These are phyloP conservation scores for Pseudocercospora ulei DNA, from an alignment of 2,329 filamentous ascomycete genomes.

Conservation along the genomic window DNA sequence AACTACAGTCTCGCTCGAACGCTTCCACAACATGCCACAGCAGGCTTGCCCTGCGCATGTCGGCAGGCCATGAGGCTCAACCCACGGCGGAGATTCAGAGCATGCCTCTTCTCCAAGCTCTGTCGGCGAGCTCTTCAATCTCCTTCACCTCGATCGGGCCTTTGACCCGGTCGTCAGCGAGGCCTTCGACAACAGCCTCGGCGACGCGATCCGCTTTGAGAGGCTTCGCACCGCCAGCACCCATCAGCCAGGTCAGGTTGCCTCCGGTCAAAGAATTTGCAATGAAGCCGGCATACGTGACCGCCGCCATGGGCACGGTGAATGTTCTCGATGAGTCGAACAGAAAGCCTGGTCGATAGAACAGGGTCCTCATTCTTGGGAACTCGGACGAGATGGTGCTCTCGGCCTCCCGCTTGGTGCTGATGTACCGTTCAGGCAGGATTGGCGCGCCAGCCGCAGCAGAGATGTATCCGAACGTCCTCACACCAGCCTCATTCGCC, in stretches of 20 bases:
- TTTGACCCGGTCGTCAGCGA: conserved; percentile 60
- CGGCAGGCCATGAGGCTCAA: background rate
- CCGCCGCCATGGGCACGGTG: conserved; percentile 73
- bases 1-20: conserved; percentile 14
- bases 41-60: too few relatives aligned
- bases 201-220: conserved; percentile 79
- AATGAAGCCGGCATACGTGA: conserved; percentile 62
- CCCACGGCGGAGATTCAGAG: conserved; percentile 44
- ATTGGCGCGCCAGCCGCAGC: conserved; percentile 78
- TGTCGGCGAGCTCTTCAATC: conserved; percentile 71
- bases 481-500: conserved; percentile 54
- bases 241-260: conserved; percentile 65
- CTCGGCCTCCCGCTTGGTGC: conserved; percentile 86
- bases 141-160: conserved; percentile 68
- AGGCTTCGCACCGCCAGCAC: conserved; percentile 73
- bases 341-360: conserved; percentile 76
- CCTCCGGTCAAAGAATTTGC: conserved; percentile 72
- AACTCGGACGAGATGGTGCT: conserved; percentile 61
- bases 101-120: conserved; percentile 86
- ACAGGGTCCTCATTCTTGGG: conserved; percentile 65
- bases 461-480: conserved; percentile 76
- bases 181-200: conserved; percentile 78
- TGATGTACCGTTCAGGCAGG: conserved; percentile 74
- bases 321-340: conserved; percentile 74
- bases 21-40: conserved; percentile 9